Evolutionary conservation across 2,329 filamentous ascomycete genomes (phyloP).

Genomic region (Fusarium hainanense): DNA sequence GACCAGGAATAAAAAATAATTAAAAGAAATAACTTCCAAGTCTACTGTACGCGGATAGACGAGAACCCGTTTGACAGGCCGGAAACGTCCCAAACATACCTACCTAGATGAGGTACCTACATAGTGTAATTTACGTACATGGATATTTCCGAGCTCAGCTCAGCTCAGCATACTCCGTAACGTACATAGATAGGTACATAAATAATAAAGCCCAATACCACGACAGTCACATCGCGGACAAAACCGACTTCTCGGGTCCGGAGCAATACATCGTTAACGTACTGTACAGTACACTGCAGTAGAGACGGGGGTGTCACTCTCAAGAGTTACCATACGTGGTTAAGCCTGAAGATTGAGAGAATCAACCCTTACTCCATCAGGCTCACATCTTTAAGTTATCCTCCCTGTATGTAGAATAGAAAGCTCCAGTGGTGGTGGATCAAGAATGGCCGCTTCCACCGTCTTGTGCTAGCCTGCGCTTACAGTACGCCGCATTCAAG

Average conservation of each 20-base stretch:
- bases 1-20: background rate
- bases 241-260: conserved; percentile 46
- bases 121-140: background rate
- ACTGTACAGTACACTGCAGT: background rate
- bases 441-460: conserved; percentile 7
- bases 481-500: conserved; percentile 17
- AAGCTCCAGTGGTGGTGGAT: conserved; percentile 4
- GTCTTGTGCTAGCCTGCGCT: background rate
- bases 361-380: background rate
- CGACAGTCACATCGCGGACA: conserved; percentile 18
- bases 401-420: background rate
- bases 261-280: background rate
- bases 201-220: conserved; percentile 13
- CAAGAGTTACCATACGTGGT: conserved; percentile 6
- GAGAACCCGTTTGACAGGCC: background rate
- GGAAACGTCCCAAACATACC: background rate
- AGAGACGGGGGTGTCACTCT: conserved; percentile 27
- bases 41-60: background rate
- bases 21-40: background rate
- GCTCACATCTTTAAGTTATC: background rate
- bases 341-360: conserved; percentile 17
- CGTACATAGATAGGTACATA: too few relatives aligned
- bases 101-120: background rate
- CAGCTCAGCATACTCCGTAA: background rate
- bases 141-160: background rate